These are phyloP conservation scores for Rhynchospora pubera DNA, from an alignment of 176 grass and related monocot genomes.

Conservation along the genomic window DNA sequence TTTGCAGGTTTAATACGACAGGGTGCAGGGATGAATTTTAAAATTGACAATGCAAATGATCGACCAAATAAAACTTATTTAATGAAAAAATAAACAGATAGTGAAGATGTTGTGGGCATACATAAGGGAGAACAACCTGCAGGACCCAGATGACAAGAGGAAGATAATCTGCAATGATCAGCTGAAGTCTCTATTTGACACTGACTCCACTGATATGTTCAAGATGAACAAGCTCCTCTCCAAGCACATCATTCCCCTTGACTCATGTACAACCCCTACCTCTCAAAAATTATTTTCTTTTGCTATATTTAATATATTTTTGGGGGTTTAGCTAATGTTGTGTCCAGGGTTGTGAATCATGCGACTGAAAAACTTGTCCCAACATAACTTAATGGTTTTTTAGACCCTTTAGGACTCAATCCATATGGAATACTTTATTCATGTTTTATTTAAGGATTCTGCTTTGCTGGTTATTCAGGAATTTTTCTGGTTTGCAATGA, in stretches of 20 bases:
- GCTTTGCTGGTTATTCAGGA: neutral
- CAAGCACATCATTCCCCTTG: constrained; percentile 90
- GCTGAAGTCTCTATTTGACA: constrained; percentile 82
- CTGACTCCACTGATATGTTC: constrained; percentile 97
- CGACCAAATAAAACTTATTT: neutral
- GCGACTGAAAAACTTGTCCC: constrained; percentile 6
- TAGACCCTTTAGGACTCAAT: neutral
- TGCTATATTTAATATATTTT: neutral
- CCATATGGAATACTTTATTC: neutral
- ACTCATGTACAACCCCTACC: constrained; percentile 38
- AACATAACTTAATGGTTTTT: constrained; percentile 11
- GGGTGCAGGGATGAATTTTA: neutral
- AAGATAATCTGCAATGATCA: constrained; percentile 99
- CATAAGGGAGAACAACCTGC: constrained; percentile 95
- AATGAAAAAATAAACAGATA: constrained; percentile 41
- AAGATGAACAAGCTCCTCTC: constrained; percentile 99
- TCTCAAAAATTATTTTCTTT: neutral
- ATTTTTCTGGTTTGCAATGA: neutral
- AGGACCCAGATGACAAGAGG: constrained; percentile 96
- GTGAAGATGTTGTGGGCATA: constrained; percentile 96
- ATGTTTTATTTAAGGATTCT: constrained; percentile 2
- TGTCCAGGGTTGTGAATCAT: neutral
- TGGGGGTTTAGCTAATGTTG: neutral
- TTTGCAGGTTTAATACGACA: neutral
- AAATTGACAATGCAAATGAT: neutral